Evolutionary conservation across 345 rosid species (phyloP).

Genomic region (Hibiscus trionum): DNA sequence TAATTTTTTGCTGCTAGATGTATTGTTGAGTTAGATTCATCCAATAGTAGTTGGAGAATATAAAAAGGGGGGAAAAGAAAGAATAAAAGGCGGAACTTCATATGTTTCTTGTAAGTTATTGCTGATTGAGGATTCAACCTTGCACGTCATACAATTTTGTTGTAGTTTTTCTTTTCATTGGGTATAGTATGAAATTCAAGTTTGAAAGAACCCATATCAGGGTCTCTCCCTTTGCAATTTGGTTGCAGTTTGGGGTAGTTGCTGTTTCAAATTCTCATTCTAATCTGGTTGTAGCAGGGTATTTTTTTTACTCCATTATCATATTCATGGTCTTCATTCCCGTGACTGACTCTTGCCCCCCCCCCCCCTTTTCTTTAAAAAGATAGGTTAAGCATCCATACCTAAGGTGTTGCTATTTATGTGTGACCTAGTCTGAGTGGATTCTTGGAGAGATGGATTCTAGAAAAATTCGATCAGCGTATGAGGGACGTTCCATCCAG

Average conservation of each 20-base stretch:
- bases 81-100: not conserved
- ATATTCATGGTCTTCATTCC: not conserved
- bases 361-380: too few species aligned
- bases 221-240: not conserved
- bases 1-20: not conserved
- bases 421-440: conserved; percentile 3
- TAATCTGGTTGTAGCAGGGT: not conserved
- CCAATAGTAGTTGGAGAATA: not conserved
- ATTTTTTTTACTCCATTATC: not conserved
- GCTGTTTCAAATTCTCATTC: not conserved
- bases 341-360: not conserved
- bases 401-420: not conserved
- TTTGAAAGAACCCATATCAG: not conserved
- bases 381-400: not conserved
- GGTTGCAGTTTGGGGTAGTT: not conserved
- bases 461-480: not conserved
- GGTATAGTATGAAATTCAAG: not conserved
- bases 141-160: not conserved
- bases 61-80: not conserved
- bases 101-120: not conserved
- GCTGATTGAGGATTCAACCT: not conserved
- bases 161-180: not conserved
- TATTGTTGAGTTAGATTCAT: not conserved
- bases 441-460: not conserved
- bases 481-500: conserved; percentile 11